These are phyloP conservation scores for Magnaporthiopsis poae DNA, from an alignment of 2,329 filamentous ascomycete species.

Conservation along the genomic window DNA sequence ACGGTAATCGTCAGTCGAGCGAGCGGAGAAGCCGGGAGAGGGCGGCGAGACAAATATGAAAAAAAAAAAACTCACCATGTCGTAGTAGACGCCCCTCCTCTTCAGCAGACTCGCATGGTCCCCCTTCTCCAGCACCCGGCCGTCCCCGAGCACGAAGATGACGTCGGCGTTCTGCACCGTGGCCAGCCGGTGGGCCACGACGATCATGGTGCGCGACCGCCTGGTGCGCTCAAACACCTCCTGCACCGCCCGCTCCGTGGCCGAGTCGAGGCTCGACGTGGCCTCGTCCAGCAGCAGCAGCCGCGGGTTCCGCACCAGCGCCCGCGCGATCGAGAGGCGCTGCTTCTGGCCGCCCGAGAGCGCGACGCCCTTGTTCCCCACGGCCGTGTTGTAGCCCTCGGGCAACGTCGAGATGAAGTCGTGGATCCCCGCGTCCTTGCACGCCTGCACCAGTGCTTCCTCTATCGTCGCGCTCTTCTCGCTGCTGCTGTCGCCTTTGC, in stretches of 20 bases:
- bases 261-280: constrained; percentile 13
- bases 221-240: constrained; percentile 21
- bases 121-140: constrained; percentile 52
- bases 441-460: constrained; percentile 17
- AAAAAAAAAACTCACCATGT: constrained; percentile 30
- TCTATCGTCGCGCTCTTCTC: neutral
- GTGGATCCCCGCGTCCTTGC: constrained; percentile 21
- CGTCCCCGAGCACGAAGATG: constrained; percentile 60
- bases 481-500: neutral
- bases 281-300: constrained; percentile 15
- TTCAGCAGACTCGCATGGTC: constrained; percentile 42
- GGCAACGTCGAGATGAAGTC: constrained; percentile 20
- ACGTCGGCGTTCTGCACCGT: constrained; percentile 61
- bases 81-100: constrained; percentile 40
- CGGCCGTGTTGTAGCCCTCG: constrained; percentile 16
- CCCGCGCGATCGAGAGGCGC: constrained; percentile 14
- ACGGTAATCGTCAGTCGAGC: neutral
- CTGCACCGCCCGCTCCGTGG: constrained; percentile 15
- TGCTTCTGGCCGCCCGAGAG: constrained; percentile 15
- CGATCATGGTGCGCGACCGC: constrained; percentile 50
- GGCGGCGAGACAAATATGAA: neutral
- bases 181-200: constrained; percentile 55
- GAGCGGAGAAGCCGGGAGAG: no score
- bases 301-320: constrained; percentile 11
- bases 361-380: constrained; percentile 12